Conservation (phyloP, 2,329 filamentous ascomycete species). For the Colletotrichum sp. region DNA sequence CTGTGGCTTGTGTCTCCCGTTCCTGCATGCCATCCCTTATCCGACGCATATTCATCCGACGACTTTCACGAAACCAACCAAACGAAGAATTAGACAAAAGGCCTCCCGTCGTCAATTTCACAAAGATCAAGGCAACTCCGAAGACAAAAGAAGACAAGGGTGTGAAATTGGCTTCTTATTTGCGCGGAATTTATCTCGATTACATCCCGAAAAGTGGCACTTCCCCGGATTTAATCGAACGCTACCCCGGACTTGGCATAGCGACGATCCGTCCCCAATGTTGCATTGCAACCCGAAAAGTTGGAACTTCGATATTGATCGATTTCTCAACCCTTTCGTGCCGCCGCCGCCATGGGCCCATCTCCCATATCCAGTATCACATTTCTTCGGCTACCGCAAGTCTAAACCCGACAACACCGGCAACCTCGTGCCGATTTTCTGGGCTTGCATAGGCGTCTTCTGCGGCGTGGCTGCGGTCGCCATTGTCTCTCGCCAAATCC, state of each 20-base stretch:
- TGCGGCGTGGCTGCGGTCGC: conserved; percentile 65
- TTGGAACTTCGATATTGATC: conserved; percentile 77
- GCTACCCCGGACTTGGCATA: conserved; percentile 17
- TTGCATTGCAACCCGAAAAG: conserved; percentile 9
- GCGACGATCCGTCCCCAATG: not conserved
- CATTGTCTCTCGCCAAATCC: conserved; percentile 58
- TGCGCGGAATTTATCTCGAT: not conserved
- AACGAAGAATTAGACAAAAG: not conserved
- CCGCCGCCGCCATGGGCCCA: conserved; percentile 68
- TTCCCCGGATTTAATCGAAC: conserved; percentile 9
- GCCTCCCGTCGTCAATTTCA: not conserved
- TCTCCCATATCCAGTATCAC: conserved; percentile 70
- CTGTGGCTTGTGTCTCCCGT: not conserved
- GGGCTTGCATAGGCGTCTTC: conserved; percentile 71
- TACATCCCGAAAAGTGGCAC: not conserved
- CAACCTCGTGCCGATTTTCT: conserved; percentile 63
- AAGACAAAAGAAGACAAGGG: not conserved
- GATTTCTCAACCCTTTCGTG: conserved; percentile 73
- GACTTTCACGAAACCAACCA: not conserved
- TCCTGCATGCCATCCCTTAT: not conserved
- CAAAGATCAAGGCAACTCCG: not conserved
- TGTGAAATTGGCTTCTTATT: not conserved
- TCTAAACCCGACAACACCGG: conserved; percentile 47
- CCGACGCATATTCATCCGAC: not conserved
- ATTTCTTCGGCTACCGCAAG: conserved; percentile 70